Conservation (phyloP, 2,329 filamentous ascomycete genomes). For the Trichoderma sp. region DNA sequence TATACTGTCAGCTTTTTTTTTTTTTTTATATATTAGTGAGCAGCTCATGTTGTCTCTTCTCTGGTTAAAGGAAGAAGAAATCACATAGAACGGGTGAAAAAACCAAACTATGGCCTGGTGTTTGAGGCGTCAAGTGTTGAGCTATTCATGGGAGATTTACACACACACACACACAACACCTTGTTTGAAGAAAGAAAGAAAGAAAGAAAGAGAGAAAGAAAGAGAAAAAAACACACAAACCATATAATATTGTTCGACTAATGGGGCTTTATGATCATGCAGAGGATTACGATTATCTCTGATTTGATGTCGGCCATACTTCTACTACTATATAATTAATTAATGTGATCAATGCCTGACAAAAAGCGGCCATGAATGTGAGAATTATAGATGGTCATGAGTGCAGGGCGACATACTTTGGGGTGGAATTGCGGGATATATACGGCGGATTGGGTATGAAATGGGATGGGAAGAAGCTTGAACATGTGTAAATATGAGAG, state of each 20-base stretch:
- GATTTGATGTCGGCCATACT: conserved; percentile 7
- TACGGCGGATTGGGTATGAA: conserved; percentile 9
- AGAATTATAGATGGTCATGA: conserved; percentile 3
- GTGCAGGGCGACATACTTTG: conserved; percentile 3
- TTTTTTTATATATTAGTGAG: not conserved
- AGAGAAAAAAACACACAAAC: not conserved
- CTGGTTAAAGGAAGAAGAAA: not conserved
- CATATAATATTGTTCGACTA: conserved; percentile 13
- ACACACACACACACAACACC: not conserved
- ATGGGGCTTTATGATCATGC: not conserved
- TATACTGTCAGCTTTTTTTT: conserved; percentile 1
- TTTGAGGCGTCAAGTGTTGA: conserved; percentile 29
- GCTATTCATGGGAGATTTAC: conserved; percentile 8
- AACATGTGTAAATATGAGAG: conserved; percentile 3
- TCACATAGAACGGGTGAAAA: conserved; percentile 11
- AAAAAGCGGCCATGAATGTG: not conserved
- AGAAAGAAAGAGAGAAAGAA: too few relatives aligned
- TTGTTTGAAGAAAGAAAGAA: not conserved
- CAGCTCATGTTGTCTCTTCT: not conserved
- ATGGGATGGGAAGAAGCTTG: not conserved
- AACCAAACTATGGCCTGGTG: conserved; percentile 26
- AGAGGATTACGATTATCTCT: conserved; percentile 12
- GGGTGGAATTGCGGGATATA: conserved; percentile 8
- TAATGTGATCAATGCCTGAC: conserved; percentile 19
- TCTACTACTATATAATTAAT: conserved; percentile 14